These are phyloP conservation scores for Cicer judaicum DNA, from an alignment of 306 rosid species.

Conservation along the genomic window DNA sequence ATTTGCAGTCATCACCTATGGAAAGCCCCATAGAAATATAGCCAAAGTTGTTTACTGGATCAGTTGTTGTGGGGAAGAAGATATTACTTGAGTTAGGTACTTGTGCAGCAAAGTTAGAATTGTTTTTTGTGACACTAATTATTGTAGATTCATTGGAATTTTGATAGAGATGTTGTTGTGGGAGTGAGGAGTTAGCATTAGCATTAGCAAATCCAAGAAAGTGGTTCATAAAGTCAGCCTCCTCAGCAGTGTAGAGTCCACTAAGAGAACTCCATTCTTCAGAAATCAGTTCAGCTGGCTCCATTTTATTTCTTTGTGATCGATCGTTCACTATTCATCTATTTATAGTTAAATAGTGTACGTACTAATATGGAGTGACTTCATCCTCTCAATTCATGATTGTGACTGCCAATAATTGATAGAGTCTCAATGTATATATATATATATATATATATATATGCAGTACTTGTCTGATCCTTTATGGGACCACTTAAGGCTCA, in stretches of 20 bases:
- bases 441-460: not conserved
- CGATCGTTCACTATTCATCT: not conserved
- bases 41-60: constrained; percentile 44
- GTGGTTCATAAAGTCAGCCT: constrained; percentile 64
- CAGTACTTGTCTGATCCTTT: not conserved
- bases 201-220: constrained; percentile 38
- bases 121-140: constrained; percentile 40
- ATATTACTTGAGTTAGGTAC: not conserved
- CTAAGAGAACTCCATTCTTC: constrained; percentile 67
- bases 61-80: constrained; percentile 3
- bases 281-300: constrained; percentile 52
- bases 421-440: constrained; percentile 28
- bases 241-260: constrained; percentile 61
- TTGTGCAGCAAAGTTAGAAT: constrained; percentile 42
- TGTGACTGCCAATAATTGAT: constrained; percentile 55
- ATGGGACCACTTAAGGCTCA: constrained; percentile 37
- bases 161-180: constrained; percentile 33
- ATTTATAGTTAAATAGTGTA: constrained; percentile 47
- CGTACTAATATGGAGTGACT: constrained; percentile 35
- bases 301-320: constrained; percentile 48
- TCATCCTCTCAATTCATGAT: constrained; percentile 38
- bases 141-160: constrained; percentile 50
- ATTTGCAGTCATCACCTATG: constrained; percentile 38
- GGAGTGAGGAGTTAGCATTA: constrained; percentile 31
- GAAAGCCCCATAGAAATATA: constrained; percentile 38